A percentile compares a stretch with the other conserved stretches of the same genome.
These are phyloP conservation scores for Peronospora tabacina DNA, from an alignment of 352 stramenopile species.

Conservation along the genomic window DNA sequence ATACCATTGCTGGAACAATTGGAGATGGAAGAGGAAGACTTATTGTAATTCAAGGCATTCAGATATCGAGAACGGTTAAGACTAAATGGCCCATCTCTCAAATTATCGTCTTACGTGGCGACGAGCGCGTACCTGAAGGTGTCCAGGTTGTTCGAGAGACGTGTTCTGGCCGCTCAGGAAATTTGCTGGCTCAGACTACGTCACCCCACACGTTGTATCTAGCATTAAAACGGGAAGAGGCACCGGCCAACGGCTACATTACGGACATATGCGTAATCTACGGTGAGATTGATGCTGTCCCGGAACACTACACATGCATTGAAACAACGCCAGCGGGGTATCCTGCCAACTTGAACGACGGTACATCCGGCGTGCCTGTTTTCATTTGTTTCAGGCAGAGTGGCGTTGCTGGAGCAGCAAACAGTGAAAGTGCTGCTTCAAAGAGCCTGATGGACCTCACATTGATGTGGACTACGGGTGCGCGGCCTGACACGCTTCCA, in stretches of 20 bases:
- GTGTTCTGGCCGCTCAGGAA: constrained; percentile 58
- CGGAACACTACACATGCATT: constrained; percentile 70
- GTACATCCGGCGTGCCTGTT: constrained; percentile 59
- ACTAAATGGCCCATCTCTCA: constrained; percentile 71
- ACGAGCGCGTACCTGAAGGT: constrained; percentile 64
- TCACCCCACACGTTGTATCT: constrained; percentile 71
- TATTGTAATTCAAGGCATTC: constrained; percentile 47
- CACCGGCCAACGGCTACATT: constrained; percentile 41
- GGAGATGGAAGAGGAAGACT: constrained; percentile 54
- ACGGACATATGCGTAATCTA: constrained; percentile 81
- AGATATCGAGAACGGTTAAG: constrained; percentile 51
- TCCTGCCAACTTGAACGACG: constrained; percentile 81
- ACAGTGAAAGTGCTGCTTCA: constrained; percentile 14
- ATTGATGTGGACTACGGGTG: constrained; percentile 70
- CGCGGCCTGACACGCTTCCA: constrained; percentile 50
- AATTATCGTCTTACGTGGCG: constrained; percentile 64
- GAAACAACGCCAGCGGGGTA: constrained; percentile 54
- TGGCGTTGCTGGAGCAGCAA: background rate
- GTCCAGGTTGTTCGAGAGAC: constrained; percentile 64
- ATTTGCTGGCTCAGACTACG: constrained; percentile 62
- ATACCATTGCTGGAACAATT: constrained; percentile 57
- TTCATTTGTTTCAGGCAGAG: constrained; percentile 75
- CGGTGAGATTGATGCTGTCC: constrained; percentile 75
- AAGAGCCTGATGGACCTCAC: constrained; percentile 69
- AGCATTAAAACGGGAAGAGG: constrained; percentile 58